phyloP scores from a whole-genome alignment of 2,329 filamentous ascomycete species.

The Ilyonectria mors-panacis region DNA sequence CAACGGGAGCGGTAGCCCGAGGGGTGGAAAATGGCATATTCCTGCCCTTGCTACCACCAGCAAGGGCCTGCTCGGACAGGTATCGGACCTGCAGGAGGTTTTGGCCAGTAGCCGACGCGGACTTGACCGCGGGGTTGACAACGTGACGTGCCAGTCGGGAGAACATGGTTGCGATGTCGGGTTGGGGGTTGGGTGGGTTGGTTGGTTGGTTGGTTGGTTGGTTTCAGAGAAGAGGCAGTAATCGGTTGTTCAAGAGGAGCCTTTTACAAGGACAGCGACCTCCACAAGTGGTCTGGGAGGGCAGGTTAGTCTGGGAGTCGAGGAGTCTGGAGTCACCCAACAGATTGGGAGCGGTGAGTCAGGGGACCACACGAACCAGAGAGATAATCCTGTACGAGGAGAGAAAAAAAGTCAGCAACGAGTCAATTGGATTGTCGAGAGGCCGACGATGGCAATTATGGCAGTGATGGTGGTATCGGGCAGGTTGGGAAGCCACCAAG shows the following conservation, averaged over 20 bases:
- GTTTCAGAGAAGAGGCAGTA: slow-evolving; percentile 26
- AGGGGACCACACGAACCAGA: slow-evolving; percentile 71
- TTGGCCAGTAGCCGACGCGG: slow-evolving; percentile 58
- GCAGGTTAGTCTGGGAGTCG: slow-evolving; percentile 34
- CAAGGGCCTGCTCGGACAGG: slow-evolving; percentile 59
- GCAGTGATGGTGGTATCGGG: slow-evolving; percentile 14
- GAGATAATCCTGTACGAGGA: slow-evolving; percentile 77
- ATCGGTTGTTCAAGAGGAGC: slow-evolving; percentile 34
- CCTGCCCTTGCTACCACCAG: slow-evolving; percentile 79
- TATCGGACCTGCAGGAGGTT: slow-evolving; percentile 57
- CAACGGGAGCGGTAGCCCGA: slow-evolving; percentile 75
- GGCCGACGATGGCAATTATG: slow-evolving; percentile 12
- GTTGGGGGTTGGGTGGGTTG: slow-evolving; percentile 25
- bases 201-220: slow-evolving; percentile 18
- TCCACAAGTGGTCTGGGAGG: slow-evolving; percentile 59
- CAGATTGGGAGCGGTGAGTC: slow-evolving; percentile 58
- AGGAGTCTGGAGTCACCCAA: slow-evolving; percentile 29
- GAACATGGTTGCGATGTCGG: slow-evolving; percentile 65
- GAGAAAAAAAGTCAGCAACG: slow-evolving; percentile 59
- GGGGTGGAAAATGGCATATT: slow-evolving; percentile 72
- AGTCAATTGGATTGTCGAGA: slow-evolving; percentile 35
- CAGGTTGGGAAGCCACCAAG: neutral
- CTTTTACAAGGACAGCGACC: slow-evolving; percentile 54
- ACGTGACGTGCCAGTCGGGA: slow-evolving; percentile 68
- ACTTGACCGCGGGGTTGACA: slow-evolving; percentile 67